Percentiles rank a stretch among this genome's conserved stretches.
phyloP scores from a whole-genome alignment of 225 moss, liverwort and hornwort species.

The Climacium dendroides region DNA sequence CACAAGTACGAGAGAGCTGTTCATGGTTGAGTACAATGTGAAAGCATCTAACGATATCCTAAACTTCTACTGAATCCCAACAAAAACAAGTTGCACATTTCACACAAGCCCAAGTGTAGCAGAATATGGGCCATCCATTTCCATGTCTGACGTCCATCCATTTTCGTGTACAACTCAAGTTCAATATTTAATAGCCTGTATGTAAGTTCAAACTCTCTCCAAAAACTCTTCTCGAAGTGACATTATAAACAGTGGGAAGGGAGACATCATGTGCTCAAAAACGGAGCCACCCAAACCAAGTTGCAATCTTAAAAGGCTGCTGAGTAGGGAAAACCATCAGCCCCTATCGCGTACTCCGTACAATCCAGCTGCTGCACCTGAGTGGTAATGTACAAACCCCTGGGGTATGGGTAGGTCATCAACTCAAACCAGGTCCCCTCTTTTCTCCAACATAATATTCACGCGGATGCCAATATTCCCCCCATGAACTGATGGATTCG shows the following conservation, averaged over 20 bases:
- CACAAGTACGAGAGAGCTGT: not conserved
- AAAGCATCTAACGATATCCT: not conserved
- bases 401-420: not conserved
- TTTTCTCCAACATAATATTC: not conserved
- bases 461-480: not conserved
- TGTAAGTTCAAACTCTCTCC: not conserved
- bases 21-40: not conserved
- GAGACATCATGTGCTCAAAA: not conserved
- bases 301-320: not conserved
- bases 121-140: not conserved
- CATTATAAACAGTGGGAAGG: not conserved
- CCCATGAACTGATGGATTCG: not conserved
- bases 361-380: not conserved
- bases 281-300: not conserved
- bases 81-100: not conserved
- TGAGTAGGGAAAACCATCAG: not conserved
- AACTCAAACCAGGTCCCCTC: not conserved
- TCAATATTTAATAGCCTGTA: not conserved
- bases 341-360: not conserved
- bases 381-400: conserved; percentile 1
- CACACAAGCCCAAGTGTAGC: not conserved
- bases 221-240: not conserved
- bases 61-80: not conserved
- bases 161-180: not conserved
- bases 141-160: not conserved